A percentile compares a stretch with the other conserved stretches of the same genome.
Evolutionary conservation across 805 yeast species (phyloP).

Genomic region (Hyphopichia homilentoma): DNA sequence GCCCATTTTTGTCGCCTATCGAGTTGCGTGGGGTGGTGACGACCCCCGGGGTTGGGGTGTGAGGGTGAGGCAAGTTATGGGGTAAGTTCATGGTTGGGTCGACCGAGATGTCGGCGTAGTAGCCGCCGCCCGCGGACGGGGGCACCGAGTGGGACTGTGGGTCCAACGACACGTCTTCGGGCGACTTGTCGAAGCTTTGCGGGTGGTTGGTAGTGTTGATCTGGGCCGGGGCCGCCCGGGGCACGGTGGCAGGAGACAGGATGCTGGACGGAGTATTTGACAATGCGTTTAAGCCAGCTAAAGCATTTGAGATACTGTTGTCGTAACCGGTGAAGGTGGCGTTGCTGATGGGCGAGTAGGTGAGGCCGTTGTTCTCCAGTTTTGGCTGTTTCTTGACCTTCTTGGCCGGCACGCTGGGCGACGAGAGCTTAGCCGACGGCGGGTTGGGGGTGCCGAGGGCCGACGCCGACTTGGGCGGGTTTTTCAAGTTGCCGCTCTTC

Average conservation of each 20-base stretch:
- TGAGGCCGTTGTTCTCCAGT: slow-evolving; percentile 15
- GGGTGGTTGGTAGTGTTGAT: slow-evolving; percentile 6
- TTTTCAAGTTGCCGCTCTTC: slow-evolving; percentile 40
- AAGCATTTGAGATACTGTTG: slow-evolving; percentile 36
- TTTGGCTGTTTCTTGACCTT: slow-evolving; percentile 6
- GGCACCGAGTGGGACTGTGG: slow-evolving; percentile 26
- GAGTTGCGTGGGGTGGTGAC: slow-evolving; percentile 26
- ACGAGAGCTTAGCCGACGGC: slow-evolving; percentile 2
- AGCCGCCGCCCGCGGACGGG: slow-evolving; percentile 34
- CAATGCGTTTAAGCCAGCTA: slow-evolving; percentile 43
- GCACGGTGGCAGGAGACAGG: slow-evolving; percentile 16
- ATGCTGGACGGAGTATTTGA: slow-evolving; percentile 29
- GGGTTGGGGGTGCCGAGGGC: slow-evolving; percentile 10
- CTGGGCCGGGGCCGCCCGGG: background rate
- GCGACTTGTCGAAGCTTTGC: slow-evolving; percentile 16
- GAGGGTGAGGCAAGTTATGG: slow-evolving; percentile 35
- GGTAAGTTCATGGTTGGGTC: slow-evolving; percentile 47
- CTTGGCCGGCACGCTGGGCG: slow-evolving; percentile 5
- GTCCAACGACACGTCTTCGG: slow-evolving; percentile 24
- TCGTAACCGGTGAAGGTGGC: slow-evolving; percentile 40
- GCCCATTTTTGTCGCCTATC: slow-evolving; percentile 12
- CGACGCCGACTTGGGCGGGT: slow-evolving; percentile 39
- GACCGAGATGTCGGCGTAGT: slow-evolving; percentile 40
- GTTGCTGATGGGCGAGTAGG: slow-evolving; percentile 32
- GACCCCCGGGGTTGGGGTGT: slow-evolving; percentile 16